These are phyloP conservation scores for Thalassiosira sp. DNA, from an alignment of 352 stramenopile species.

Conservation along the genomic window DNA sequence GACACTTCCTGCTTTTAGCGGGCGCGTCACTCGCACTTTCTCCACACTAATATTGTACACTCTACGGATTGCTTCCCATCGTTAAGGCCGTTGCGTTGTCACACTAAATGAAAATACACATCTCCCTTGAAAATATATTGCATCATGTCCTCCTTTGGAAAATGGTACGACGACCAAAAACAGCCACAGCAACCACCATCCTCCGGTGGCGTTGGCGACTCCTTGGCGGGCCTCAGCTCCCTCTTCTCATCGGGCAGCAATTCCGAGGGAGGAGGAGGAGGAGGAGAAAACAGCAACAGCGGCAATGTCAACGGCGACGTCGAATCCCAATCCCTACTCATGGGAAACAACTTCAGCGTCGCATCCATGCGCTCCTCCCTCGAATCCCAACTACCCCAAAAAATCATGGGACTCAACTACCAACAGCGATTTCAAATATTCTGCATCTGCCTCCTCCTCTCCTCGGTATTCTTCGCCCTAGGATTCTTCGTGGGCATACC, in stretches of 20 bases:
- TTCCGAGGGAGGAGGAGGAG: neutral
- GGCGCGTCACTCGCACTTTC: too few species aligned
- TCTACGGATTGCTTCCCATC: too few species aligned
- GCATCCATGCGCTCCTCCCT: conserved; percentile 68
- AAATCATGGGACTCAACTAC: conserved; percentile 83
- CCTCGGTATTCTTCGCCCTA: conserved; percentile 79
- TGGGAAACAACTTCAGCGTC: conserved; percentile 50
- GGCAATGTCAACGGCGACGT: conserved; percentile 33
- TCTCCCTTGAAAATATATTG: too few species aligned
- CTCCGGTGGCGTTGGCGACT: neutral
- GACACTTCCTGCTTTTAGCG: too few species aligned
- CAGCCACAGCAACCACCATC: conserved; percentile 38
- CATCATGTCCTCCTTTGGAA: conserved; percentile 63
- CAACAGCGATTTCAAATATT: conserved; percentile 83
- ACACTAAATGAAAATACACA: too few species aligned
- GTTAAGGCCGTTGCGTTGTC: too few species aligned
- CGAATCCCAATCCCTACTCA: conserved; percentile 59
- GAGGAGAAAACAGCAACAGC: conserved; percentile 1
- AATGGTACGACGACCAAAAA: conserved; percentile 79
- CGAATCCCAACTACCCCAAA: conserved; percentile 77
- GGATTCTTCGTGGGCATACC: conserved; percentile 81
- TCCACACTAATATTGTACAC: too few species aligned
- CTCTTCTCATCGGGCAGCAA: conserved; percentile 11
- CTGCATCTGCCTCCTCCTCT: conserved; percentile 72
- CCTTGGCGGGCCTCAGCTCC: too few species aligned